phyloP scores from a whole-genome alignment of 1,284 basidiomycete species.

The Marasmius oreades region DNA sequence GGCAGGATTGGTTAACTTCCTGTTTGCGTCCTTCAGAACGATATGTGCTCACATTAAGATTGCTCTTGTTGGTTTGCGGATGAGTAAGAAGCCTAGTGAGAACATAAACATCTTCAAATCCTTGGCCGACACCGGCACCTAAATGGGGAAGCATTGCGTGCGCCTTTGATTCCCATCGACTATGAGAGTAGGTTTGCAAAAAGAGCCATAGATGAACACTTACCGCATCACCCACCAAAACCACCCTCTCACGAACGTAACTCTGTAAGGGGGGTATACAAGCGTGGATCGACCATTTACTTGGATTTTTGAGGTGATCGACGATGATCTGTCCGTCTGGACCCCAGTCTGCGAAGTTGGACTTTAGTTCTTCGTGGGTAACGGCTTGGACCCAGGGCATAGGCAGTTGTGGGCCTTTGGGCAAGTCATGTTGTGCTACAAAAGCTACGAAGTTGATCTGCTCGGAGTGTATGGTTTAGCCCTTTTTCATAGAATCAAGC shows the following conservation, averaged over 20 bases:
- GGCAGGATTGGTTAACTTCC: neutral
- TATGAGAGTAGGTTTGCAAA: neutral
- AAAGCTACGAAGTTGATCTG: constrained; percentile 58
- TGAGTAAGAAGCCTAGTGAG: constrained; percentile 42
- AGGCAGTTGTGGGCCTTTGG: constrained; percentile 34
- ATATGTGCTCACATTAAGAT: constrained; percentile 39
- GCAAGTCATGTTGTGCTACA: constrained; percentile 35
- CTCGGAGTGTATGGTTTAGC: neutral
- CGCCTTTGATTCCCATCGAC: constrained; percentile 30
- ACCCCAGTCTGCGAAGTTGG: constrained; percentile 47
- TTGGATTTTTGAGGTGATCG: constrained; percentile 43
- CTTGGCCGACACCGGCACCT: constrained; percentile 63
- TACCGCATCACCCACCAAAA: constrained; percentile 59
- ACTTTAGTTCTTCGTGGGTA: constrained; percentile 40
- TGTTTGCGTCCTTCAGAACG: neutral
- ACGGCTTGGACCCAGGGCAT: constrained; percentile 46
- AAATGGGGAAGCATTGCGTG: constrained; percentile 54
- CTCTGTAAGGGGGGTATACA: constrained; percentile 19
- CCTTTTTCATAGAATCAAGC: neutral
- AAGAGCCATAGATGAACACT: constrained; percentile 15
- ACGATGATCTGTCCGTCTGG: constrained; percentile 41
- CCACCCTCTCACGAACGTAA: constrained; percentile 45
- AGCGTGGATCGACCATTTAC: constrained; percentile 59
- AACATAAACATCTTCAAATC: constrained; percentile 36
- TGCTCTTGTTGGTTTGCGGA: constrained; percentile 37